These are phyloP conservation scores for Liquidambar formosana DNA, from an alignment of 164 flowering plant species.

Conservation along the genomic window DNA sequence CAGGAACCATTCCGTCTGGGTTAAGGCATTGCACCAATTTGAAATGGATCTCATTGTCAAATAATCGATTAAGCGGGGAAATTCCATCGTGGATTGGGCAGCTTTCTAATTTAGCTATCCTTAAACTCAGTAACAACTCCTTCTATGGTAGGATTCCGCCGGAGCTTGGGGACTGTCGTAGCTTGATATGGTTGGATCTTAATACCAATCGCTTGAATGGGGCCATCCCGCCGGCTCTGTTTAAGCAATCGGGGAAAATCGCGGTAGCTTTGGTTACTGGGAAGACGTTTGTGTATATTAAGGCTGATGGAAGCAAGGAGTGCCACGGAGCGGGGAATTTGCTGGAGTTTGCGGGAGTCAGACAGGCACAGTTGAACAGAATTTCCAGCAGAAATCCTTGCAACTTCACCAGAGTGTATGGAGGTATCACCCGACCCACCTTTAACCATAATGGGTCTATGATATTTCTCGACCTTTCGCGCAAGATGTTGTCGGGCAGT, in stretches of 20 bases:
- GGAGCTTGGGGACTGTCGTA: no score
- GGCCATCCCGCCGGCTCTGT: conserved; percentile 63
- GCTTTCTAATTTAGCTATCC: conserved; percentile 67
- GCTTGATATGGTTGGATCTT: conserved; percentile 94
- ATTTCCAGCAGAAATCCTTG: conserved; percentile 69
- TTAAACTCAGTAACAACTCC: conserved; percentile 88
- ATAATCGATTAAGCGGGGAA: conserved; percentile 68
- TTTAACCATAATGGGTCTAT: conserved; percentile 86
- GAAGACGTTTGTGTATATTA: conserved; percentile 74
- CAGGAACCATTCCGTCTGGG: conserved; percentile 70
- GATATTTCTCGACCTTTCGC: conserved; percentile 85
- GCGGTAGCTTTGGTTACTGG: conserved; percentile 63
- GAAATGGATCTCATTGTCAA: conserved; percentile 93
- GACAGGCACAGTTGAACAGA: conserved; percentile 53
- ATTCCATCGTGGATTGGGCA: conserved; percentile 81
- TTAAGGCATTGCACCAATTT: conserved; percentile 75
- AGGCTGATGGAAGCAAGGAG: conserved; percentile 65
- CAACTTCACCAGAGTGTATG: conserved; percentile 68
- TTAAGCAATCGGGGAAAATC: conserved; percentile 78
- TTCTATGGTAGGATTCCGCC: conserved; percentile 72
- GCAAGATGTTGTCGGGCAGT: conserved; percentile 61
- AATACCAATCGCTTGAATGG: conserved; percentile 78
- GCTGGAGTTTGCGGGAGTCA: conserved; percentile 84
- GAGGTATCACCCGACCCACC: conserved; percentile 61
- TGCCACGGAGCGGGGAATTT: conserved; percentile 95